Evolutionary conservation across 139 green algal species (phyloP), one percentile per base, ranked within the genome.

Genomic region (Edaphochlamys debaryana): DNA sequence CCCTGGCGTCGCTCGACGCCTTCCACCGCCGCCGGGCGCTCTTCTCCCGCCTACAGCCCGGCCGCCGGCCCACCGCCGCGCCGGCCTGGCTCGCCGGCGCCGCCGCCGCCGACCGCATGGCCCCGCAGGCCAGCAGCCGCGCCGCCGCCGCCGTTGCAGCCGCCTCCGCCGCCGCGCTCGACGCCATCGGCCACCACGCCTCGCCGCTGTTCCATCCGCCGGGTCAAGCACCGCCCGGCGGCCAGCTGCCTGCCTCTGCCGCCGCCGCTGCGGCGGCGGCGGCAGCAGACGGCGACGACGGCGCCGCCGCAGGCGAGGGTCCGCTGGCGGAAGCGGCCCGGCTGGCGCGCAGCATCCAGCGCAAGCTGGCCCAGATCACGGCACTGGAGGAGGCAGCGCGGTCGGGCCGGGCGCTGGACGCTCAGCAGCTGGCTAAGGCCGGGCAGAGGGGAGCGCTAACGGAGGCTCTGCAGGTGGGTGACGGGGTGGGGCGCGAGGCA

Each of bases 361-460:
- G 96, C 85, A 98, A 98, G 93, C 84, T 98, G 87, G 92, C 96
- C 36, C 69, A 85, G 78, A 82, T 86, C 32, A 79, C 36, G 20
- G 63, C 30, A 45, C 68, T 91, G 79, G 69, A 84, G 68, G 75
- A 64, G 69, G 56, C 19, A 63, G 23, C 37, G 48, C 56, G 27
- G 62, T 76, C 13, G 23, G 84, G 86, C 20, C 17, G 66, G 78
- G 32, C 76, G 68, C 85, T 98, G 67, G 94, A 98, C 63, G 58
- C 85, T 19, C 95, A 98, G 91, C 95, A 98, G 90, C 68, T 69
- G 3, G 91, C 88, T 52, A 98, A 98, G 78, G 17, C 96, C 41
- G 64, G 85, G 7, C 72, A 92, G 60, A 82, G 86, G 36, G 85
- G 76, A 3, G 84, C 89, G 27, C 63, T 96, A 29, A 4, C 74